Conservation (phyloP, 495 filamentous ascomycete species). For the Hyaloscypha variabilis region DNA sequence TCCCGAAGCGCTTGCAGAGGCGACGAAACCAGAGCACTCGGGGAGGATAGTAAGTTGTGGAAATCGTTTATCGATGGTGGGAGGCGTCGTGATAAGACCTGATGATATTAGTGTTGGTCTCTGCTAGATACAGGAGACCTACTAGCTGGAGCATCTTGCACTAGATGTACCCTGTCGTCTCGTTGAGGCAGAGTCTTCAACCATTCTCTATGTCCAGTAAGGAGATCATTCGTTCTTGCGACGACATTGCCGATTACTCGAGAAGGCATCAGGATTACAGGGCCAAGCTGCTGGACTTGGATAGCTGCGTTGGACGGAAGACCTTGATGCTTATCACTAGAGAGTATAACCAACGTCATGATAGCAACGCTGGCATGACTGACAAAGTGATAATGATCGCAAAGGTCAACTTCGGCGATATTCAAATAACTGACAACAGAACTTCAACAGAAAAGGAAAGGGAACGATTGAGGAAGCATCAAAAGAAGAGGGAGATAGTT, state of each 20-base stretch:
- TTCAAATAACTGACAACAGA: too few relatives aligned
- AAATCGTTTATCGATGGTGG: not conserved
- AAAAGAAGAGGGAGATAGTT: too few relatives aligned
- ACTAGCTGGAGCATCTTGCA: not conserved
- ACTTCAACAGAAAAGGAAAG: too few relatives aligned
- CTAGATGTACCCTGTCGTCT: not conserved
- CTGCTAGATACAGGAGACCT: not conserved
- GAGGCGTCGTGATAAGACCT: slow-evolving; percentile 12
- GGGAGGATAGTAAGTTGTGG: slow-evolving; percentile 5
- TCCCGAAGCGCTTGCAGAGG: not conserved
- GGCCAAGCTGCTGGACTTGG: slow-evolving; percentile 1
- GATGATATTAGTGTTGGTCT: not conserved
- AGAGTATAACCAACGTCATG: not conserved
- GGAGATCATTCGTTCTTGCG: slow-evolving; percentile 11
- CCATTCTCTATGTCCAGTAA: slow-evolving; percentile 10
- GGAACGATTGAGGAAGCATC: too few relatives aligned
- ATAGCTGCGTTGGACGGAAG: not conserved
- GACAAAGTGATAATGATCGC: too few relatives aligned
- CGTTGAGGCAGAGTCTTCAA: slow-evolving; percentile 8
- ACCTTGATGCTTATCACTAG: not conserved
- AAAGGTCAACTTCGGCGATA: too few relatives aligned
- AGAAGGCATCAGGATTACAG: slow-evolving; percentile 6
- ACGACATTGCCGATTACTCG: slow-evolving; percentile 11
- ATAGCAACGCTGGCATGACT: not conserved
- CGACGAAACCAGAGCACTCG: slow-evolving; percentile 8